These are phyloP conservation scores for Eucalyptus camaldulensis DNA, from an alignment of 345 rosid species.

Conservation along the genomic window DNA sequence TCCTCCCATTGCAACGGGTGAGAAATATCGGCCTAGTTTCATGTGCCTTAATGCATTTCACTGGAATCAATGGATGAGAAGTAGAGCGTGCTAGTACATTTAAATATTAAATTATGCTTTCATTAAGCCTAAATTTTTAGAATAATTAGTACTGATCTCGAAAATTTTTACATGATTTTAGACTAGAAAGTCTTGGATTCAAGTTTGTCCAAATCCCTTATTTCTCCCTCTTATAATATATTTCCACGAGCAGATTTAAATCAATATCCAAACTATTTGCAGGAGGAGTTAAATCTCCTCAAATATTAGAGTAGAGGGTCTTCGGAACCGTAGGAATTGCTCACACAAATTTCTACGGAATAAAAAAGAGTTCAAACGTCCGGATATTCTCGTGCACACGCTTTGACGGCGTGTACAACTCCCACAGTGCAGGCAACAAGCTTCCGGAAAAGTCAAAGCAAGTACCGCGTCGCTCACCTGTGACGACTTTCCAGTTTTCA, in stretches of 20 bases:
- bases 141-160: too few relatives aligned
- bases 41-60: neutral
- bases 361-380: neutral
- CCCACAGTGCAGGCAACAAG: neutral
- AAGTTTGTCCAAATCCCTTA: neutral
- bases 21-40: neutral
- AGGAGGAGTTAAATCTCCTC: neutral
- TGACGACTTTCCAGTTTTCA: neutral
- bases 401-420: neutral
- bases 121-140: neutral
- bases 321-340: neutral
- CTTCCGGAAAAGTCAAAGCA: neutral
- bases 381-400: neutral
- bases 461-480: neutral
- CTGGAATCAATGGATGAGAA: neutral
- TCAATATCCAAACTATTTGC: neutral
- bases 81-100: neutral
- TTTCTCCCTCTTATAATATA: neutral
- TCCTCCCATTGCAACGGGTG: neutral
- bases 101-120: too few relatives aligned
- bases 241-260: neutral
- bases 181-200: neutral
- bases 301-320: neutral
- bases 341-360: neutral
- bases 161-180: accelerated